Evolutionary conservation across 495 filamentous ascomycete species (phyloP).

Genomic region (Annulohypoxylon stygium): DNA sequence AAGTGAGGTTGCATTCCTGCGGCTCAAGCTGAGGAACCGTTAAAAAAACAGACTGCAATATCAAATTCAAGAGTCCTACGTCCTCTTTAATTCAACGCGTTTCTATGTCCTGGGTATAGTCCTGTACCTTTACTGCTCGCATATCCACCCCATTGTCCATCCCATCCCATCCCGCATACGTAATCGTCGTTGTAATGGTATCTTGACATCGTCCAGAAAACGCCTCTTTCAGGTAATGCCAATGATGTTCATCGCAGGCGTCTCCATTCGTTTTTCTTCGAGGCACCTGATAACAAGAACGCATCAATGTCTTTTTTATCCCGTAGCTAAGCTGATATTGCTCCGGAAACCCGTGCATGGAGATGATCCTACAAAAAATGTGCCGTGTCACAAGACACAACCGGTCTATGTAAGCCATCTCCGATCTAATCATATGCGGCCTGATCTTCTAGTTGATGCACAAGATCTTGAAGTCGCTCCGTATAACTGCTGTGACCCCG

Average conservation of each 20-base stretch:
- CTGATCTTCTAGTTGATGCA: constrained; percentile 57
- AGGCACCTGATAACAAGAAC: constrained; percentile 18
- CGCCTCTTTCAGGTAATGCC: constrained; percentile 22
- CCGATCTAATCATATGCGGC: constrained; percentile 37
- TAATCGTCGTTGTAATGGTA: constrained; percentile 27
- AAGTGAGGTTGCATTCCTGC: constrained; percentile 35
- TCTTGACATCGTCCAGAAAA: constrained; percentile 23
- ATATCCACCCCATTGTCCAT: background rate
- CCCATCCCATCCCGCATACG: constrained; percentile 18
- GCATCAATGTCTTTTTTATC: constrained; percentile 18
- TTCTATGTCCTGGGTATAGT: constrained; percentile 45
- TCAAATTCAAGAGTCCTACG: constrained; percentile 16
- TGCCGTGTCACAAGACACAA: constrained; percentile 13
- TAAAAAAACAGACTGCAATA: constrained; percentile 11
- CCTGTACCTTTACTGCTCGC: constrained; percentile 12
- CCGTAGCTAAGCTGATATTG: constrained; percentile 24
- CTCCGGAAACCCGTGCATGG: constrained; percentile 30
- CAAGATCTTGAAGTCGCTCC: constrained; percentile 69
- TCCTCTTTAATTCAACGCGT: constrained; percentile 23
- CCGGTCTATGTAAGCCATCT: background rate
- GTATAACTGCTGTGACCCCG: constrained; percentile 66
- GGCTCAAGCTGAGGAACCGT: constrained; percentile 31
- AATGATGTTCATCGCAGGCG: constrained; percentile 24
- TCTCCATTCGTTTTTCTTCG: constrained; percentile 11
- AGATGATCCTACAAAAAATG: constrained; percentile 5